phyloP scores from a whole-genome alignment of 2,329 filamentous ascomycete genomes.

The Aaosphaeria pasadenensis region DNA sequence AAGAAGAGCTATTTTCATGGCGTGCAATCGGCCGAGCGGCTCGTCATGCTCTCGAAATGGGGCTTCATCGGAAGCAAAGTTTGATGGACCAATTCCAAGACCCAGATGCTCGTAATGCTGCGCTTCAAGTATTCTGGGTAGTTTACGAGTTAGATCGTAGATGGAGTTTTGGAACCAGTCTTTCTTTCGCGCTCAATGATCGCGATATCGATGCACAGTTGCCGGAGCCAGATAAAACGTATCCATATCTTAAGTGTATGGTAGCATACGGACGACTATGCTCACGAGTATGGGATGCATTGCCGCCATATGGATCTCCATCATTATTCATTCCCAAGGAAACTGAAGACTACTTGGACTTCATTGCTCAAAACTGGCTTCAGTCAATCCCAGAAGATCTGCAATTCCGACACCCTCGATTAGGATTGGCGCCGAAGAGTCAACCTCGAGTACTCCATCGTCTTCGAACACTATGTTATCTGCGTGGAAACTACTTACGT shows the following conservation, averaged over 20 bases:
- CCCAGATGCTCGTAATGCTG: conserved; percentile 7
- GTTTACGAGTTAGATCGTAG: conserved; percentile 18
- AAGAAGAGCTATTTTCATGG: conserved; percentile 18
- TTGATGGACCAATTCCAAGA: conserved; percentile 15
- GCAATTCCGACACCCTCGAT: conserved; percentile 12
- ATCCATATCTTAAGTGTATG: conserved; percentile 16
- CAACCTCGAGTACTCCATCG: conserved; percentile 14
- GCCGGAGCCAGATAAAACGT: conserved; percentile 13
- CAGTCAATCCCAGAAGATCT: conserved; percentile 13
- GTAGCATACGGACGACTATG: conserved; percentile 15
- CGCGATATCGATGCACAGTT: conserved; percentile 17
- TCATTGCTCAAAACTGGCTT: conserved; percentile 16
- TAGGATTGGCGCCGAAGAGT: conserved; percentile 5
- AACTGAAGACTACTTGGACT: conserved; percentile 18
- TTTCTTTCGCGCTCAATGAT: conserved; percentile 17
- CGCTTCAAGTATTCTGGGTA: conserved; percentile 17
- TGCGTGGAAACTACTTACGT: conserved; percentile 17
- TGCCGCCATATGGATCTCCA: conserved; percentile 15
- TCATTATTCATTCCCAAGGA: conserved; percentile 17
- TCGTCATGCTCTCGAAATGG: conserved; percentile 17
- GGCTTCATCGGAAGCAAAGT: conserved; percentile 16
- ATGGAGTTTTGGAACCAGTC: conserved; percentile 20
- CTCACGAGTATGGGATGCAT: conserved; percentile 17
- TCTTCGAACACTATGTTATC: conserved; percentile 12
- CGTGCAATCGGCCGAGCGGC: conserved; percentile 15